Base-by-base conservation (phyloP, 1,284 basidiomycete genomes). In the Ustanciosporium gigantosporum region DNA sequence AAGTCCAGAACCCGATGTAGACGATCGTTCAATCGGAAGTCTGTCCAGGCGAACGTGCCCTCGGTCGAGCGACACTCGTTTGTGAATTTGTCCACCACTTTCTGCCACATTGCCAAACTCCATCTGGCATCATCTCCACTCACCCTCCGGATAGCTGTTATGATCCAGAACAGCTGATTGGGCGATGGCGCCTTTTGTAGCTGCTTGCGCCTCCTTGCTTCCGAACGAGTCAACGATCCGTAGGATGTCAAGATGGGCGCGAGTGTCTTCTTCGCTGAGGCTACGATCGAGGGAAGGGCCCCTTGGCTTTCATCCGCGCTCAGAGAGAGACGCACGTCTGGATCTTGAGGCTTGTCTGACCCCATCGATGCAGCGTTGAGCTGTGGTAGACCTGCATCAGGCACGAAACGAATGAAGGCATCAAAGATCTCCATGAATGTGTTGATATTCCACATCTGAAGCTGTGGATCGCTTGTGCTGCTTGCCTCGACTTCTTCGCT, bases 131-230 rank as follows among this genome's bases (percentile, higher is more conserved):
- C 34, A 25, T 66, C 62, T 11, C 48, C 25, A 36, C 57, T 60
- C 11, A 60, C 51, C 32, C 62, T 41, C 2, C 62, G 47, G 13
- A 66, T 48, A 0, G 62, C 51, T 2, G 62, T 66, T 5, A 66
- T 36, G 19, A 60, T 41, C 49, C 49, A 66, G 24, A 66, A 66
- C 4, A 60, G 46, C 36, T 66, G 47, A n/a, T 66, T 51, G 20
- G 44, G 31, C 15, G 51, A 45, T 16, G 56, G 61, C 22, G 51
- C 44, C 2, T 39, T 42, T 19, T 45, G 36, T 7, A 37, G 9
- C 42, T 21, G 36, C 13, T 24, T 43, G 22, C 3, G 49, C 43
- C 23, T 29, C 27, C 27, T 53, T 14, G 50, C 50, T 46, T 5
- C 49, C 50, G 7, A 36, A 24, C 15, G 36, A 29, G 21, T 46